phyloP scores from a whole-genome alignment of 1,284 basidiomycete genomes.

The Tylopilus orsonianus region DNA sequence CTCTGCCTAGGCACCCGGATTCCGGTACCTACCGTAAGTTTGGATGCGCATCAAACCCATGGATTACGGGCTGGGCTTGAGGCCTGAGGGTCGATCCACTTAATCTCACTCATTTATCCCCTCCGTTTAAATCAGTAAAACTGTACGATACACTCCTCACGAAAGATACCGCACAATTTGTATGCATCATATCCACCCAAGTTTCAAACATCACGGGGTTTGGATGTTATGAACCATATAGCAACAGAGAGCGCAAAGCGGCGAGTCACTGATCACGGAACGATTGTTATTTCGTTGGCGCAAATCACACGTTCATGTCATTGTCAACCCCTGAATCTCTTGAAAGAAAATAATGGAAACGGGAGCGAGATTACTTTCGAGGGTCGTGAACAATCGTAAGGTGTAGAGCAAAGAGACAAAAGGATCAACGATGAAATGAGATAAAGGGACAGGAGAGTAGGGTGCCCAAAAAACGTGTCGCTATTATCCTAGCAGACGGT shows the following conservation, averaged over 20 bases:
- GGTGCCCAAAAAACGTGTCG: slow-evolving; percentile 4
- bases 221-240: background rate
- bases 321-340: background rate
- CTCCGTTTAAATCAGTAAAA: background rate
- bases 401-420: background rate
- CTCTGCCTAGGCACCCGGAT: background rate
- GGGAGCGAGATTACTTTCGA: slow-evolving; percentile 7
- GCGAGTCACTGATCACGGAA: background rate
- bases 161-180: background rate
- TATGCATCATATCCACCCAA: background rate
- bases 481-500: slow-evolving; percentile 7
- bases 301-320: slow-evolving; percentile 1
- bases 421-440: background rate
- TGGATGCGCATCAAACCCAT: background rate
- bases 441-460: background rate
- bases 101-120: background rate
- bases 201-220: background rate
- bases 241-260: no score
- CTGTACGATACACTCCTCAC: background rate
- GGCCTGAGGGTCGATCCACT: background rate
- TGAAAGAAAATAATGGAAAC: background rate
- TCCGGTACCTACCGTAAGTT: background rate
- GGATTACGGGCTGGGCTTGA: background rate
- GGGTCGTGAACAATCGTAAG: slow-evolving; percentile 22
- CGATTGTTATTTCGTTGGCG: background rate